A percentile compares a stretch with the other conserved stretches of the same genome.
phyloP scores from a whole-genome alignment of 1,139 yeast species.

The Hyphopichia wangnamkhiaoensis region DNA sequence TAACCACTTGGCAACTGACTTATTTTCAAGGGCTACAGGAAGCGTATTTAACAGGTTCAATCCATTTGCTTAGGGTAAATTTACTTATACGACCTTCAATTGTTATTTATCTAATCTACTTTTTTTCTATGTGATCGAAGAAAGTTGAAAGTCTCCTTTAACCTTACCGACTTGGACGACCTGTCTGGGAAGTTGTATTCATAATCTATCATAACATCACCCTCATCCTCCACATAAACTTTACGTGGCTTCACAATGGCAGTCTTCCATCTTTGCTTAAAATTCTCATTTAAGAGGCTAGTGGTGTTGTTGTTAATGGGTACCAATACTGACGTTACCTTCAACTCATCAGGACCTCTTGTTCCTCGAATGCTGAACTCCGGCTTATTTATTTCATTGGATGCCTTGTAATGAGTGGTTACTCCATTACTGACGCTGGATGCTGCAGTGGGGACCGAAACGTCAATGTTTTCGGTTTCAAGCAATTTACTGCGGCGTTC shows the following conservation, averaged over 20 bases:
- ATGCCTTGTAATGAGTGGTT: background rate
- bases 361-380: too few relatives aligned
- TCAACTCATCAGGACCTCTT: too few relatives aligned
- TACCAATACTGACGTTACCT: background rate
- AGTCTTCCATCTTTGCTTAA: background rate
- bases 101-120: background rate
- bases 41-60: constrained; percentile 50
- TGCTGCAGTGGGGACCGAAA: too few relatives aligned
- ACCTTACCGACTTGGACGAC: background rate
- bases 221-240: background rate
- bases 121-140: background rate
- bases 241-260: background rate
- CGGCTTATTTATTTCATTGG: too few relatives aligned
- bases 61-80: constrained; percentile 32
- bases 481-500: too few relatives aligned
- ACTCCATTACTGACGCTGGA: too few relatives aligned
- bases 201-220: background rate
- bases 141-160: background rate
- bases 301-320: background rate
- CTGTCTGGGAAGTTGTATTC: background rate
- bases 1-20: constrained; percentile 52
- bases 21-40: constrained; percentile 53
- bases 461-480: too few relatives aligned
- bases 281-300: background rate
- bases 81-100: background rate